phyloP scores from a whole-genome alignment of 2,329 filamentous ascomycete genomes.

The Bipolaris oryzae region DNA sequence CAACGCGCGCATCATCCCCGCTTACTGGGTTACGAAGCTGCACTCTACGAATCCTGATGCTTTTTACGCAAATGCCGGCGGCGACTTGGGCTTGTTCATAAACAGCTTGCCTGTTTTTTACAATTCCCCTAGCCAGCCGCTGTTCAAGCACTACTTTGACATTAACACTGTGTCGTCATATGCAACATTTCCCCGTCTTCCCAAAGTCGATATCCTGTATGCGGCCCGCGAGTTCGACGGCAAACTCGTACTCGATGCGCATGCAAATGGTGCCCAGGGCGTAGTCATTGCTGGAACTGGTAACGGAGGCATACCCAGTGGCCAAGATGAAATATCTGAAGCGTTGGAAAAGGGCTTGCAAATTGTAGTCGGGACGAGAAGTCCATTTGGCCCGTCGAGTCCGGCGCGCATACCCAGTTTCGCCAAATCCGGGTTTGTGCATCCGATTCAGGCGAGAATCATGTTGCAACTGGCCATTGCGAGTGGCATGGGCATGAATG shows the following conservation, averaged over 20 bases:
- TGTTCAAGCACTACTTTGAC: constrained; percentile 31
- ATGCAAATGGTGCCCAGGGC: constrained; percentile 31
- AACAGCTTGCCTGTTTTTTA: constrained; percentile 36
- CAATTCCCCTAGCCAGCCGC: constrained; percentile 31
- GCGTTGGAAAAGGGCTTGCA: constrained; percentile 32
- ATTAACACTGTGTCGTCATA: constrained; percentile 21
- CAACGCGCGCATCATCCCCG: constrained; percentile 36
- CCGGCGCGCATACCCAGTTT: constrained; percentile 21
- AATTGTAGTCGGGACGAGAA: constrained; percentile 33
- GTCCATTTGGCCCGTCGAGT: constrained; percentile 30
- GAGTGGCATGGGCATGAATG: constrained; percentile 35
- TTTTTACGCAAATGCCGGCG: constrained; percentile 29
- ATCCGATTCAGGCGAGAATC: constrained; percentile 35
- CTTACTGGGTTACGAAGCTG: constrained; percentile 35
- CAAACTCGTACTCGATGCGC: constrained; percentile 29
- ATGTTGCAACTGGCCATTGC: constrained; percentile 41
- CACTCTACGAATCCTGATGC: constrained; percentile 36
- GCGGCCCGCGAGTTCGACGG: constrained; percentile 39
- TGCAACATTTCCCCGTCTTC: constrained; percentile 25
- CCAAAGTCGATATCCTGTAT: constrained; percentile 41
- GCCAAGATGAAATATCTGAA: constrained; percentile 24
- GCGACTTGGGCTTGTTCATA: constrained; percentile 35
- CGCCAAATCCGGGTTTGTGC: constrained; percentile 32
- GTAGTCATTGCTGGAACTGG: constrained; percentile 38
- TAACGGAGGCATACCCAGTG: constrained; percentile 32